Evolutionary conservation across 2,329 filamentous ascomycete species (phyloP), one percentile per base, ranked within the genome.

Genomic region (Bipolaris victoriae): DNA sequence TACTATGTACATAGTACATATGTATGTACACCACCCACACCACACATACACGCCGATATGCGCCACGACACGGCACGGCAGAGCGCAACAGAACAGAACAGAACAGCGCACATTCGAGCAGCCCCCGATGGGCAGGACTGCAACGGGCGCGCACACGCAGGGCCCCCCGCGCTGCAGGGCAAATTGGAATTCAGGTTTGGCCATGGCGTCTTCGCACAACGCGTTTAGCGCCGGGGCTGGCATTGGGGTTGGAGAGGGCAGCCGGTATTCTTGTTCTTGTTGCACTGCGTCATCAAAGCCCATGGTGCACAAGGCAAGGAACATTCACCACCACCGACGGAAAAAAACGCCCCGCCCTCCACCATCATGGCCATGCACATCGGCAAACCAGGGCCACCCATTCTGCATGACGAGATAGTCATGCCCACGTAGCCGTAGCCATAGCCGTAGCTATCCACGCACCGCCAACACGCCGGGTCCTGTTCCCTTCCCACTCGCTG

Each of bases 361-460:
- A 29, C 26, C 26, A 29, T 29, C 26, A 29, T 29, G 26, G 9
- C 26, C 49, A 37, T 29, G 24, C 39, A 55, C 37, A 26, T 29
- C 39, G 54, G 54, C 46, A 36, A 44, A 61, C 63, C 61, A 65
- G 62, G 66, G 57, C 48, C 58, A 54, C 52, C 55, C 44, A 22
- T 46, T 50, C 37, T 57, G 49, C 47, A 66, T 67, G 63, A 66
- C 63, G 61, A 68, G 62, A 58, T 54, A 16, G 50, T 57, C 64
- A 43, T 52, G 48, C 40, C 52, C 58, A 54, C 48, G 36, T 10
- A 37, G 33, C 26, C 26, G 26, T 29, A 29, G 26, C 26, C 26
- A 10, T 29, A 29, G 26, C 26, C 9, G 26, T 29, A 29, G 26
- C 26, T 29, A 10, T 29, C 26, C 26, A 29, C 15, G 33, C 37